A percentile compares a stretch with the other conserved stretches of the same genome.
phyloP scores from a whole-genome alignment of 2,329 filamentous ascomycete species.

The Phyllosticta capitalensis region DNA sequence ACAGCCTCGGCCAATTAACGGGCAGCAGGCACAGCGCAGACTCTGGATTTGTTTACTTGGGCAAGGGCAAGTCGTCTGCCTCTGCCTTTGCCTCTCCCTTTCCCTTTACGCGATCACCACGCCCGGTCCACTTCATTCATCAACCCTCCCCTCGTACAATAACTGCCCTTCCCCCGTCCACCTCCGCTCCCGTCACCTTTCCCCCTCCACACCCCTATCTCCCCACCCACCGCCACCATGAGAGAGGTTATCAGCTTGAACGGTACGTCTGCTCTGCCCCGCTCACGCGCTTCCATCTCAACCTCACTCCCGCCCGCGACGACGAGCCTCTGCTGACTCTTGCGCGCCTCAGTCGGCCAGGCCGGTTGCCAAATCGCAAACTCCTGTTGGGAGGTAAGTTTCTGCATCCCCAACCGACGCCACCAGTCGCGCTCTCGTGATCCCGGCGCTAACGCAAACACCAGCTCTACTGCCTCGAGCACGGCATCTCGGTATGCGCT shows the following conservation, averaged over 20 bases:
- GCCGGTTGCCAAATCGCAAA: slow-evolving; percentile 99
- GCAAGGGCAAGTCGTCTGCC: neutral
- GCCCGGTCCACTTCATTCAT: slow-evolving; percentile 1
- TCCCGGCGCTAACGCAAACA: neutral
- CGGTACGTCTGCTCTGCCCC: slow-evolving; percentile 52
- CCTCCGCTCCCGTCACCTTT: neutral
- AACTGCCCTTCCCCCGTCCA: slow-evolving; percentile 3
- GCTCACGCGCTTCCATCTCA: slow-evolving; percentile 35
- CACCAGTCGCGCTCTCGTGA: neutral
- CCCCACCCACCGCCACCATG: slow-evolving; percentile 47
- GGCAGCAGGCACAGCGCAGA: neutral
- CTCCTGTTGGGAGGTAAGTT: slow-evolving; percentile 98
- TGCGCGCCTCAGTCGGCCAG: slow-evolving; percentile 75
- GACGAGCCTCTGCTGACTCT: slow-evolving; percentile 41
- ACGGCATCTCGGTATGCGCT: slow-evolving; percentile 85
- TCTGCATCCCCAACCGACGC: slow-evolving; percentile 1
- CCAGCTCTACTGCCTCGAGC: slow-evolving; percentile 98
- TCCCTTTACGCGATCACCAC: neutral
- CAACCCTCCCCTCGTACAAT: slow-evolving; percentile 2
- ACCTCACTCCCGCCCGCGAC: slow-evolving; percentile 14
- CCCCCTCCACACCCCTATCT: neutral
- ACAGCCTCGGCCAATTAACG: neutral
- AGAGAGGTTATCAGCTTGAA: slow-evolving; percentile 99
- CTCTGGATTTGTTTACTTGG: neutral
- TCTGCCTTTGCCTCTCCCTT: neutral